Percentiles rank a stretch among this genome's conserved stretches.
Conservation (phyloP, 495 filamentous ascomycete genomes). For the Penicillium canescens region DNA sequence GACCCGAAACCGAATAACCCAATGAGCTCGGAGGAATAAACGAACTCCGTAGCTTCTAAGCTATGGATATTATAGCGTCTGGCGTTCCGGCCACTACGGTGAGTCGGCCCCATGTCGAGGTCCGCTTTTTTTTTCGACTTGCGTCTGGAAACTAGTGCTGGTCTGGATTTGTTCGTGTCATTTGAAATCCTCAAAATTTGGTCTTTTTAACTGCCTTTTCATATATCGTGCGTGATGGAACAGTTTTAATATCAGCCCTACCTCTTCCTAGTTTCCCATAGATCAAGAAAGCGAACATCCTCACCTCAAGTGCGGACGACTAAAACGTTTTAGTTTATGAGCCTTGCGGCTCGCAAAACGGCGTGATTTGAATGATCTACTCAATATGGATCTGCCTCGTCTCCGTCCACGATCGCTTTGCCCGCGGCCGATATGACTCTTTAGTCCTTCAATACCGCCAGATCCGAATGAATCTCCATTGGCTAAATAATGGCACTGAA, state of each 20-base stretch:
- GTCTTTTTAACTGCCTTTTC: not conserved
- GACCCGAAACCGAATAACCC: slow-evolving; percentile 3
- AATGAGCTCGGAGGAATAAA: slow-evolving; percentile 14
- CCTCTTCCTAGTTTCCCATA: too few species aligned
- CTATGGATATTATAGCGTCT: slow-evolving; percentile 28
- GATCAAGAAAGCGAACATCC: too few species aligned
- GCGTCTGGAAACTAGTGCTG: not conserved
- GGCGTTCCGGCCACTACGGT: slow-evolving; percentile 2
- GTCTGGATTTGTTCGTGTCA: not conserved
- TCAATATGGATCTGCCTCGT: too few species aligned
- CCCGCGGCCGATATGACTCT: too few species aligned
- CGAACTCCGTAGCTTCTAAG: slow-evolving; percentile 25
- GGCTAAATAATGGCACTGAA: too few species aligned
- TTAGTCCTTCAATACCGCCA: too few species aligned
- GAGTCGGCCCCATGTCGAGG: not conserved
- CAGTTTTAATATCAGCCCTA: too few species aligned
- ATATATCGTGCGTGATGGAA: not conserved
- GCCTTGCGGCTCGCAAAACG: not conserved
- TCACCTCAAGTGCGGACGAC: not conserved
- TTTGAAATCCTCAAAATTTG: not conserved
- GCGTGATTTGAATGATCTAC: too few species aligned
- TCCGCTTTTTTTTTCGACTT: slow-evolving; percentile 6
- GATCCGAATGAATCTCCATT: too few species aligned
- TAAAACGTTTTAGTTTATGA: not conserved
- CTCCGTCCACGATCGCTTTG: too few species aligned